Conservation (phyloP, 257 asterid genomes). For the Jacaranda copaia region DNA sequence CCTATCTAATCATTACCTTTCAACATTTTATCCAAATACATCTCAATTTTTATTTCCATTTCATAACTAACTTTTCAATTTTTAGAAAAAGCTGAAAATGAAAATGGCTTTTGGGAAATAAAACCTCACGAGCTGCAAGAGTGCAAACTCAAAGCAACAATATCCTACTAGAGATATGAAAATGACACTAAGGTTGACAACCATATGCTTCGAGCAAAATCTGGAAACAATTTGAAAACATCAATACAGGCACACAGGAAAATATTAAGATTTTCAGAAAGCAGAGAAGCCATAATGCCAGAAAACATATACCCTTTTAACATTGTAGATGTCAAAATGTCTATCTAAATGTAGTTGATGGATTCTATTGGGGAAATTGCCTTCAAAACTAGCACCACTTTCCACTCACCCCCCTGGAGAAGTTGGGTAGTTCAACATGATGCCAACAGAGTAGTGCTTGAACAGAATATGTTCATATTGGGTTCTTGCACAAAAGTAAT, state of each 20-base stretch:
- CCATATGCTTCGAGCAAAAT: slow-evolving; percentile 99
- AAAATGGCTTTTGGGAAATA: no score
- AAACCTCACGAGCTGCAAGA: no score
- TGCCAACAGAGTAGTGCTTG: slow-evolving; percentile 12
- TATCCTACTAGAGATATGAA: no score
- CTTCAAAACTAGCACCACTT: slow-evolving; percentile 97
- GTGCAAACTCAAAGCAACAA: no score
- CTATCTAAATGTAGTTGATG: slow-evolving; percentile 95
- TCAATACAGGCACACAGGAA: slow-evolving; percentile 35
- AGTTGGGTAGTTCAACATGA: slow-evolving; percentile 30
- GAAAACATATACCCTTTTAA: slow-evolving; percentile 70
- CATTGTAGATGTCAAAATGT: slow-evolving; percentile 92
- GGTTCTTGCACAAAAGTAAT: not conserved
- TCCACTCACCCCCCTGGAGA: slow-evolving; percentile 96
- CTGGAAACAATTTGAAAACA: slow-evolving; percentile 51
- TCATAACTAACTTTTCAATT: no score
- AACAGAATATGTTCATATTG: not conserved
- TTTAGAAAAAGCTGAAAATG: no score
- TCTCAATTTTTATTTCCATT: no score
- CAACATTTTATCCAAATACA: no score
- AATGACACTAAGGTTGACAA: slow-evolving; percentile 74
- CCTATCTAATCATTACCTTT: no score
- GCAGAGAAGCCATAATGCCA: slow-evolving; percentile 6
- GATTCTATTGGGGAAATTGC: slow-evolving; percentile 94
- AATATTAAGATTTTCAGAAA: not conserved